Evolutionary conservation across 2,329 filamentous ascomycete species (phyloP).

Genomic region (Arthrocladium fulminans): DNA sequence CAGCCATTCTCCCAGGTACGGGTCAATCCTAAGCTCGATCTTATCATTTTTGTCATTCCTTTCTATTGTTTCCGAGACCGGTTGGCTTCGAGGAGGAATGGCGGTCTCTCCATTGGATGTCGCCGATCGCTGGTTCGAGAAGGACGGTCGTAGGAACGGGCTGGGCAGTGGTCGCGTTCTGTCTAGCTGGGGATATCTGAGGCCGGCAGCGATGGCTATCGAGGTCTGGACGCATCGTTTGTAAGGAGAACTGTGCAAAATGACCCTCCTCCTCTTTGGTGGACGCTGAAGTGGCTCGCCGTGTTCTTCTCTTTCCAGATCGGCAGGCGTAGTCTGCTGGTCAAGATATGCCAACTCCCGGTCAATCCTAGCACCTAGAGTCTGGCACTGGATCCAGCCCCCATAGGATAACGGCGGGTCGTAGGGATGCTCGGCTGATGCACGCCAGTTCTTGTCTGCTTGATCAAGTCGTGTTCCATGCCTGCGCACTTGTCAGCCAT

Average conservation of each 20-base stretch:
- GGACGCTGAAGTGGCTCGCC: constrained; percentile 13
- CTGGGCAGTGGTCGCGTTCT: constrained; percentile 22
- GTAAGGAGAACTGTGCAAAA: constrained; percentile 91
- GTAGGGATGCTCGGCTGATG: constrained; percentile 86
- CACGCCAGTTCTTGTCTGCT: constrained; percentile 89
- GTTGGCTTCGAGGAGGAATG: neutral
- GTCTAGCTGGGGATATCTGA: constrained; percentile 44
- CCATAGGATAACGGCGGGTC: constrained; percentile 91
- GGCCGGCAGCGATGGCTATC: constrained; percentile 75
- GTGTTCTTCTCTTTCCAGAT: constrained; percentile 15
- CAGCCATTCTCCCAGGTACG: constrained; percentile 92
- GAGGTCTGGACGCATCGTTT: constrained; percentile 88
- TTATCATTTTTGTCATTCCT: constrained; percentile 1
- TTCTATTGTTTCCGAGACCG: neutral
- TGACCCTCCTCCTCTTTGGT: constrained; percentile 52
- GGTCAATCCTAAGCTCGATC: constrained; percentile 63
- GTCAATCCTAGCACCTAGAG: constrained; percentile 75
- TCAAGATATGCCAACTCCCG: constrained; percentile 52
- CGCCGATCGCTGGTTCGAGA: constrained; percentile 12
- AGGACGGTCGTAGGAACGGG: constrained; percentile 18
- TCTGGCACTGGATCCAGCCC: constrained; percentile 79
- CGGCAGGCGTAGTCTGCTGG: constrained; percentile 22
- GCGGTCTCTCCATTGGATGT: neutral
- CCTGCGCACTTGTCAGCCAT: constrained; percentile 36
- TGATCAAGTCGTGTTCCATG: constrained; percentile 92